phyloP scores from a whole-genome alignment of 139 green algal species.

The Volvox africanus region DNA sequence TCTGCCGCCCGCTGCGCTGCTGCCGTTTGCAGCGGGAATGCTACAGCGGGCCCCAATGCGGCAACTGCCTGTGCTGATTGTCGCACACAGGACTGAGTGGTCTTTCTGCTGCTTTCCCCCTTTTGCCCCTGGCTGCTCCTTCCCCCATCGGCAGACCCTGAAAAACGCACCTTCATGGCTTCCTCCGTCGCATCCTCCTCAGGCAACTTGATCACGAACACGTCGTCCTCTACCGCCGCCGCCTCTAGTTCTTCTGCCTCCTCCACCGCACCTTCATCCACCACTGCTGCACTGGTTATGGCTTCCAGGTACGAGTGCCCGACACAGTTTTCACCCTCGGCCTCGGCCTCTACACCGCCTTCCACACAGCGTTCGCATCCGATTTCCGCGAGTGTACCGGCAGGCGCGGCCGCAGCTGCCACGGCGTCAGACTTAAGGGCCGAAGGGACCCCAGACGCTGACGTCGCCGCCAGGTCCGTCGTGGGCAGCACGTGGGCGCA shows the following conservation, averaged over 20 bases:
- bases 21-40: not conserved
- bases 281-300: not conserved
- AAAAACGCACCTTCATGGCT: not conserved
- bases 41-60: not conserved
- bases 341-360: not conserved
- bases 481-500: constrained; percentile 39
- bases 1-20: not conserved
- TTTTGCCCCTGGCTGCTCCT: too few relatives aligned
- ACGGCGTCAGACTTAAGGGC: not conserved
- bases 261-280: not conserved
- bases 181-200: not conserved
- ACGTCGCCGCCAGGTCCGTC: not conserved
- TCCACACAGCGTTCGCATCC: not conserved
- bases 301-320: too few relatives aligned
- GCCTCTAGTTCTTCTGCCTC: too few relatives aligned
- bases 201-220: not conserved
- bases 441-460: not conserved
- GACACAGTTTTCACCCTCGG: too few relatives aligned
- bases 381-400: not conserved
- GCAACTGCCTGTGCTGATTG: too few relatives aligned
- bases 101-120: too few relatives aligned
- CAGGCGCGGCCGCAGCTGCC: not conserved
- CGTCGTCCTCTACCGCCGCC: not conserved
- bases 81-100: too few relatives aligned
- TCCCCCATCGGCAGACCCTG: too few relatives aligned